Evolutionary conservation across 805 yeast genomes (phyloP).

Genomic region (Peterozyma xylosa): DNA sequence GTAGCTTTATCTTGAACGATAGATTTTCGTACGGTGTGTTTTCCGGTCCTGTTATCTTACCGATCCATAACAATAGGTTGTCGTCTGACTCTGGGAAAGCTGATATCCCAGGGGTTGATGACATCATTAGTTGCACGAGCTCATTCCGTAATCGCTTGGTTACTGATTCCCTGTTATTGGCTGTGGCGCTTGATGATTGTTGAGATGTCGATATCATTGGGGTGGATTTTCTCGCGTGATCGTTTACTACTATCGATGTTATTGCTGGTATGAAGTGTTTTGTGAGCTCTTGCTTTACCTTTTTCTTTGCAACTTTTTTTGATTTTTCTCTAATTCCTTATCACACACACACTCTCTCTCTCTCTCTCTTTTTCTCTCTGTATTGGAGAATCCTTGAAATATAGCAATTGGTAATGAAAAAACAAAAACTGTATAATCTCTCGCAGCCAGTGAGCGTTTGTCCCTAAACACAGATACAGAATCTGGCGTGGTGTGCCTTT

Average conservation of each 20-base stretch:
- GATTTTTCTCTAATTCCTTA: not conserved
- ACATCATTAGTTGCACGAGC: slow-evolving; percentile 44
- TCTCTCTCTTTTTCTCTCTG: too few relatives aligned
- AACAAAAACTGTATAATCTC: too few relatives aligned
- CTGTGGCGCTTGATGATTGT: too few relatives aligned
- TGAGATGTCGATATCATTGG: too few relatives aligned
- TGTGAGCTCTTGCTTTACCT: not conserved
- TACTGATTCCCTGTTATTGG: slow-evolving; percentile 32
- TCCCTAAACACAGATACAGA: too few relatives aligned
- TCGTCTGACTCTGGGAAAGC: slow-evolving; percentile 49
- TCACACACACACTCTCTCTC: too few relatives aligned
- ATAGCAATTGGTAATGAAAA: too few relatives aligned
- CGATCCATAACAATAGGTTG: slow-evolving; percentile 79
- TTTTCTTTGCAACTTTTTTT: not conserved
- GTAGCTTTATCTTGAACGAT: slow-evolving; percentile 91
- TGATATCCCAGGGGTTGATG: slow-evolving; percentile 39
- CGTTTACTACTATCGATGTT: not conserved
- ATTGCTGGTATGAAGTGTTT: not conserved
- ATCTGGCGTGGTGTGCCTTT: too few relatives aligned
- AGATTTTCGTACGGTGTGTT: slow-evolving; percentile 83
- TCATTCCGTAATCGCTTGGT: slow-evolving; percentile 44
- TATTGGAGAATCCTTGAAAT: too few relatives aligned
- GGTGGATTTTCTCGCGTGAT: not conserved
- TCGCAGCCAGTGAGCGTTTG: too few relatives aligned
- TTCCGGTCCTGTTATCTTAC: slow-evolving; percentile 97